A percentile compares a stretch with the other conserved stretches of the same genome.
phyloP scores from a whole-genome alignment of 2,329 filamentous ascomycete genomes.

The Podosphaera xanthii region DNA sequence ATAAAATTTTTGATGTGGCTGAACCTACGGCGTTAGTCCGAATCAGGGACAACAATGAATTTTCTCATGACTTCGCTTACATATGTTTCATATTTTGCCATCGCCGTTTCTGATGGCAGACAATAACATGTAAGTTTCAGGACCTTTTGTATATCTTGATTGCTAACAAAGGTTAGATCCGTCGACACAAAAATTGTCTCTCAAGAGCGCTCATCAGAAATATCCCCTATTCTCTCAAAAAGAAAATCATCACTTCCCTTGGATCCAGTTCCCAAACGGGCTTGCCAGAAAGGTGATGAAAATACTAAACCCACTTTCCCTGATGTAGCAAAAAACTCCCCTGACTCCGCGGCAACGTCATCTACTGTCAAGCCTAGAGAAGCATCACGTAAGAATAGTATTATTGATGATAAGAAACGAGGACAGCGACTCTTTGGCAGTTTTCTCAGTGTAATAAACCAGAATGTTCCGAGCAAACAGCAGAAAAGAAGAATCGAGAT shows the following conservation, averaged over 20 bases:
- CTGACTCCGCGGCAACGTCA: background rate
- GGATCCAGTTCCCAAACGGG: background rate
- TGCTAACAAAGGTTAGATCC: too few species aligned
- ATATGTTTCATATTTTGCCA: background rate
- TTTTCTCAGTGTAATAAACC: slow-evolving; percentile 36
- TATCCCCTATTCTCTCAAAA: background rate
- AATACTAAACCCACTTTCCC: background rate
- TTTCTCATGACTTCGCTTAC: slow-evolving; percentile 25
- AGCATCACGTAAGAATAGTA: slow-evolving; percentile 21
- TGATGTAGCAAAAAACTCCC: background rate
- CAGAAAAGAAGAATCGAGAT: slow-evolving; percentile 57
- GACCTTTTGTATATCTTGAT: background rate
- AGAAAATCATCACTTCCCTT: background rate
- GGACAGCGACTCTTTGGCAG: slow-evolving; percentile 72
- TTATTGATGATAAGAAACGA: slow-evolving; percentile 60
- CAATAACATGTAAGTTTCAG: background rate
- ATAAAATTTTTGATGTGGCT: too few species aligned
- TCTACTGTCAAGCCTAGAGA: background rate
- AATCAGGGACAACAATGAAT: slow-evolving; percentile 6
- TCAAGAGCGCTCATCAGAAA: background rate
- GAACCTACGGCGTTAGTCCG: slow-evolving; percentile 24
- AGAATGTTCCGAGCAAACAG: slow-evolving; percentile 37
- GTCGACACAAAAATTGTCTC: too few species aligned
- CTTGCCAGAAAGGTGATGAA: background rate
- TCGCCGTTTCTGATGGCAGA: slow-evolving; percentile 13